These are phyloP conservation scores for Thielaviopsis musarum DNA, from an alignment of 2,329 filamentous ascomycete species.

Conservation along the genomic window DNA sequence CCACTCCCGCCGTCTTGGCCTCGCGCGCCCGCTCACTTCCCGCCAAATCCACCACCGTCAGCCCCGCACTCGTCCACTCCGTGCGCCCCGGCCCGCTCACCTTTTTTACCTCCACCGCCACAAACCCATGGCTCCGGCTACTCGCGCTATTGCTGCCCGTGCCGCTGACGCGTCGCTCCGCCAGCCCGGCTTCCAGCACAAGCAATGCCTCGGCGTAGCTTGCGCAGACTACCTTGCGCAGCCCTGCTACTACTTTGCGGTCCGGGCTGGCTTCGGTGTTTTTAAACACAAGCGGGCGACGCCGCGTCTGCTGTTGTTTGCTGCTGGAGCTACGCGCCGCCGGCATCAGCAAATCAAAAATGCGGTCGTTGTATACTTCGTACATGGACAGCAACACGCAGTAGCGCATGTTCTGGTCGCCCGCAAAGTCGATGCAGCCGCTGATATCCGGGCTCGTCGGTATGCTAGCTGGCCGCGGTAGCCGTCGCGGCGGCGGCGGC, in stretches of 20 bases:
- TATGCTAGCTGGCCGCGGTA: slow-evolving; percentile 52
- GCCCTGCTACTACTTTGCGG: slow-evolving; percentile 82
- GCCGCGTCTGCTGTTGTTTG: slow-evolving; percentile 23
- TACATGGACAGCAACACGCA: slow-evolving; percentile 92
- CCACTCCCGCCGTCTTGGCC: slow-evolving; percentile 84
- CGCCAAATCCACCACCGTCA: slow-evolving; percentile 83
- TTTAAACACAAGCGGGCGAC: slow-evolving; percentile 82
- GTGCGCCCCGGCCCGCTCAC: slow-evolving; percentile 17
- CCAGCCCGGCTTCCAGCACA: slow-evolving; percentile 76
- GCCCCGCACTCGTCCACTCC: slow-evolving; percentile 56
- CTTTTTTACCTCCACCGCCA: slow-evolving; percentile 89
- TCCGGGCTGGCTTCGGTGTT: slow-evolving; percentile 75
- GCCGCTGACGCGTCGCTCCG: slow-evolving; percentile 72
- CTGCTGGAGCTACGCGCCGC: slow-evolving; percentile 20
- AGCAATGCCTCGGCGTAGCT: slow-evolving; percentile 71
- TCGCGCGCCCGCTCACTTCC: slow-evolving; percentile 86
- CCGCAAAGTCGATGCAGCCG: slow-evolving; percentile 42
- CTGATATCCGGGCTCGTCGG: slow-evolving; percentile 62
- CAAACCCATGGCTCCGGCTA: slow-evolving; percentile 88
- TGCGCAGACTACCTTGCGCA: slow-evolving; percentile 78
- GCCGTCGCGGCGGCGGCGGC: slow-evolving; percentile 36
- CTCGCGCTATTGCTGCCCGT: slow-evolving; percentile 88
- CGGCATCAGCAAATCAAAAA: slow-evolving; percentile 75
- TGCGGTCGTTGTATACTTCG: slow-evolving; percentile 96
- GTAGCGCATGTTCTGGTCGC: slow-evolving; percentile 60